A percentile compares a stretch with the other conserved stretches of the same genome.
phyloP scores from a whole-genome alignment of 1,284 basidiomycete species.

The Malassezia restricta region DNA sequence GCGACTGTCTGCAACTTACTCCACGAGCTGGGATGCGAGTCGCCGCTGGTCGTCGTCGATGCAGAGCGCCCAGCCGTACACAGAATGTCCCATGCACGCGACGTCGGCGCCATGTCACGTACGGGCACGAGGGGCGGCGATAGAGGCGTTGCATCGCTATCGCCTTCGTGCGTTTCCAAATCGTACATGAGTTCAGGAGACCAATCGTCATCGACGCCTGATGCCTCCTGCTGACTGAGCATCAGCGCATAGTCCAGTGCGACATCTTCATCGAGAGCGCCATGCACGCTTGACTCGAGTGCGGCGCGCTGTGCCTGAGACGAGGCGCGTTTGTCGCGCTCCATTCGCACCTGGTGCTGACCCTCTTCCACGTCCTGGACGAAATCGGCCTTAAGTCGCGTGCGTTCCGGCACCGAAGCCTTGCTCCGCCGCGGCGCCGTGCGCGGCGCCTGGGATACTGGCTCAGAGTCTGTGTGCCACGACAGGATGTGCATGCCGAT shows the following conservation, averaged over 20 bases:
- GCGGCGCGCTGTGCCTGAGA: slow-evolving; percentile 45
- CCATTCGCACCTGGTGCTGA: slow-evolving; percentile 49
- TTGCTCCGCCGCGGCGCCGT: slow-evolving; percentile 13
- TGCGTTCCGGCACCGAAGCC: slow-evolving; percentile 20
- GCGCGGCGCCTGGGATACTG: slow-evolving; percentile 36
- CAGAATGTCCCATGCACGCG: slow-evolving; percentile 39
- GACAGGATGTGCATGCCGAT: slow-evolving; percentile 58
- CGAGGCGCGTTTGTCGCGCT: slow-evolving; percentile 58
- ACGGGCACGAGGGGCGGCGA: neutral
- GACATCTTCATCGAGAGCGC: slow-evolving; percentile 63
- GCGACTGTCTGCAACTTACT: slow-evolving; percentile 33
- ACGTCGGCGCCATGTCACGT: slow-evolving; percentile 10
- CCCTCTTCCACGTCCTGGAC: slow-evolving; percentile 34
- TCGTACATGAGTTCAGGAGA: slow-evolving; percentile 13
- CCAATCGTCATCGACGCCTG: slow-evolving; percentile 3
- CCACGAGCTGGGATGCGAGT: slow-evolving; percentile 19
- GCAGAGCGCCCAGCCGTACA: slow-evolving; percentile 17
- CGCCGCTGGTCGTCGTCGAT: slow-evolving; percentile 1
- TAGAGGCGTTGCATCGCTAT: slow-evolving; percentile 8
- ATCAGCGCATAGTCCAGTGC: slow-evolving; percentile 71
- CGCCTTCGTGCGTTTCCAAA: slow-evolving; percentile 6
- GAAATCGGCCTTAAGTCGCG: slow-evolving; percentile 25
- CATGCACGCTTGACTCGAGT: slow-evolving; percentile 53
- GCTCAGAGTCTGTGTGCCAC: slow-evolving; percentile 50
- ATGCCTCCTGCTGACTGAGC: slow-evolving; percentile 64